Percentiles rank a stretch among this genome's conserved stretches.
These are phyloP conservation scores for Marasmius oreades DNA, from an alignment of 1,284 basidiomycete genomes.

Conservation along the genomic window DNA sequence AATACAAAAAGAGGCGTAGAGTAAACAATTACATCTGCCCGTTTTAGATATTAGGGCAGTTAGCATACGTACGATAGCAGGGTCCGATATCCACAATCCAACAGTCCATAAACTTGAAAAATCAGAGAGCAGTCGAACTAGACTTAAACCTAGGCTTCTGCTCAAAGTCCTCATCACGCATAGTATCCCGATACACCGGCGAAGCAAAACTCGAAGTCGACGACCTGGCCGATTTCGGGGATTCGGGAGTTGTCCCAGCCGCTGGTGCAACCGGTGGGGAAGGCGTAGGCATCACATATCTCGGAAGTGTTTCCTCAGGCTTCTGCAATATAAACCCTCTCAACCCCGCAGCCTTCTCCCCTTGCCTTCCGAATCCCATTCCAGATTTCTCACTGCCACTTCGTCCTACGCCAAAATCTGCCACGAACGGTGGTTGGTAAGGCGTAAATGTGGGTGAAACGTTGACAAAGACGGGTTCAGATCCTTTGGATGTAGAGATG, in stretches of 20 bases:
- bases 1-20: too few relatives aligned
- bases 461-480: slow-evolving; percentile 39
- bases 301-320: slow-evolving; percentile 57
- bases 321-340: slow-evolving; percentile 46
- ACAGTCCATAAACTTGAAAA: too few relatives aligned
- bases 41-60: neutral
- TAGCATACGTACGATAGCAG: too few relatives aligned
- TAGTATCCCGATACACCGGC: slow-evolving; percentile 11
- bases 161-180: neutral
- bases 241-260: slow-evolving; percentile 8
- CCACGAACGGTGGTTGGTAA: slow-evolving; percentile 23
- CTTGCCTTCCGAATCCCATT: slow-evolving; percentile 75
- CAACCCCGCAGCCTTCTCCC: slow-evolving; percentile 65
- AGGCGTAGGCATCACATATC: slow-evolving; percentile 34
- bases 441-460: slow-evolving; percentile 36
- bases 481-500: slow-evolving; percentile 26
- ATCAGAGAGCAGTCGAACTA: neutral
- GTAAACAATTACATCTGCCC: too few relatives aligned
- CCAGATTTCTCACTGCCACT: slow-evolving; percentile 36
- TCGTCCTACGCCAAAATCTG: slow-evolving; percentile 16
- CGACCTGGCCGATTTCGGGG: slow-evolving; percentile 18
- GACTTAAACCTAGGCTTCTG: neutral
- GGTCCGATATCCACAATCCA: too few relatives aligned
- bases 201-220: slow-evolving; percentile 28
- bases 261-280: slow-evolving; percentile 3